Base-by-base conservation (phyloP, 352 stramenopile species). In the Phytophthora foliorum region DNA sequence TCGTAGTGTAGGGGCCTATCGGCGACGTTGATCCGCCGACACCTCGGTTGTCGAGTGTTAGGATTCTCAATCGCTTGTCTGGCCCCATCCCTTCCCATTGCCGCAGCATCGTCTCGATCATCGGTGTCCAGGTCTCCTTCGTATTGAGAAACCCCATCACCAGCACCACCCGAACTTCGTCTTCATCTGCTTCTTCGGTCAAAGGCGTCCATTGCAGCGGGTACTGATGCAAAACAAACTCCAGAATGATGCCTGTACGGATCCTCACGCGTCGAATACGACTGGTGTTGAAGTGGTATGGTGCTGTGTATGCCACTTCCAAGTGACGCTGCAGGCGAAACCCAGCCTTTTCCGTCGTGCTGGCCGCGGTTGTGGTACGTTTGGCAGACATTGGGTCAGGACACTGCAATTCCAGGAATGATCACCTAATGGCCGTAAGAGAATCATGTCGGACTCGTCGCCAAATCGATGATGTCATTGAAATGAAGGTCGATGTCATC, bases 1-100 rank as follows among this genome's bases (percentile, higher is more conserved):
- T 72, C 6, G 74, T 87, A 32, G 73, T 75, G 55, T 87, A 87
- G 1, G 63, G 58, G 0, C 73, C 79, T 2, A 69, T 60, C 5
- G 79, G 79, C 21, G 66, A 77, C 1, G 71, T 78, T 9, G 72
- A 81, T 29, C 68, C 63, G 24, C 79, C 79, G 10, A 81, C 70
- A 17, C 79, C 79, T 54, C 79, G 70, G 50, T 87, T 87, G 57
- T 84, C 79, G 4, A 84, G 66, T 6, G 70, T 83, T 13, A 83
- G 50, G n/a, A 87, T 69, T 41, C 69, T 61, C 9, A 81, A 65
- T 7, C 63, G 41, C 4, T 61, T 67, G 27, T 4, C 17, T 27
- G 27, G 34, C 3, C 53, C 27, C 0, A 63, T 24, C 6, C 21
- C 57, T 2, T 42, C 59, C 77, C 76, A 84, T 63, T 77, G 69